Percentiles rank a stretch among this genome's conserved stretches.
Conservation (phyloP, 2,329 filamentous ascomycete genomes). For the Cytospora chrysosperma region DNA sequence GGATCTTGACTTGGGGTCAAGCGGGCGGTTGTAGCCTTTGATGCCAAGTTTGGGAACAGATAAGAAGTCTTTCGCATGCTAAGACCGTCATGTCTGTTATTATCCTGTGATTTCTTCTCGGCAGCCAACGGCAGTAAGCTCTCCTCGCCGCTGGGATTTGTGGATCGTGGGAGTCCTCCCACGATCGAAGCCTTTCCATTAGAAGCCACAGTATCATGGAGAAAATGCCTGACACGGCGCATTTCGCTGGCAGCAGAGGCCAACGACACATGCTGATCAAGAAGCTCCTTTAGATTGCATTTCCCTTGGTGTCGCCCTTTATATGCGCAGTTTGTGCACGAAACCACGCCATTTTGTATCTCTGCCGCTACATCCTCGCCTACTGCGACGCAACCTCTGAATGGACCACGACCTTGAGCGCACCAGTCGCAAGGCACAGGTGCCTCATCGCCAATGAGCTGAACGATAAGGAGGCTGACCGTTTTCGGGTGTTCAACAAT, state of each 20-base stretch:
- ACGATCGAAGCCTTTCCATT: background rate
- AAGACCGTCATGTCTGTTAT: background rate
- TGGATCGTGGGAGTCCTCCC: no score
- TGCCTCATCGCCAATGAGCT: slow-evolving; percentile 6
- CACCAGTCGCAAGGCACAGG: slow-evolving; percentile 2
- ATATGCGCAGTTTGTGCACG: slow-evolving; percentile 15
- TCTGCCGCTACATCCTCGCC: background rate
- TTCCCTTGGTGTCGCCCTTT: background rate
- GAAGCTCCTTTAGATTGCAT: background rate
- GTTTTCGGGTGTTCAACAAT: background rate
- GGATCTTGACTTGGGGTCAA: background rate
- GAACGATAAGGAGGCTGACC: slow-evolving; percentile 8
- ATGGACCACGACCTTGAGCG: background rate
- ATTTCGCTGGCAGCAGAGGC: background rate
- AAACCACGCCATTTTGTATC: background rate
- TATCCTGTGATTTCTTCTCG: background rate
- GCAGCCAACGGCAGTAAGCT: background rate
- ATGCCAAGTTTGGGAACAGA: background rate
- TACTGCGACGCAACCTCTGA: slow-evolving; percentile 7
- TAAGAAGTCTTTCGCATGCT: background rate
- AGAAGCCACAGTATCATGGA: no score
- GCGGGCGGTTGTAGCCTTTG: background rate
- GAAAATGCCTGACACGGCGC: background rate
- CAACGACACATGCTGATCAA: background rate
- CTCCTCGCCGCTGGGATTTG: background rate